A percentile compares a stretch with the other conserved stretches of the same genome.
These are phyloP conservation scores for Diaporthe sp. DNA, from an alignment of 2,329 filamentous ascomycete genomes.

Conservation along the genomic window DNA sequence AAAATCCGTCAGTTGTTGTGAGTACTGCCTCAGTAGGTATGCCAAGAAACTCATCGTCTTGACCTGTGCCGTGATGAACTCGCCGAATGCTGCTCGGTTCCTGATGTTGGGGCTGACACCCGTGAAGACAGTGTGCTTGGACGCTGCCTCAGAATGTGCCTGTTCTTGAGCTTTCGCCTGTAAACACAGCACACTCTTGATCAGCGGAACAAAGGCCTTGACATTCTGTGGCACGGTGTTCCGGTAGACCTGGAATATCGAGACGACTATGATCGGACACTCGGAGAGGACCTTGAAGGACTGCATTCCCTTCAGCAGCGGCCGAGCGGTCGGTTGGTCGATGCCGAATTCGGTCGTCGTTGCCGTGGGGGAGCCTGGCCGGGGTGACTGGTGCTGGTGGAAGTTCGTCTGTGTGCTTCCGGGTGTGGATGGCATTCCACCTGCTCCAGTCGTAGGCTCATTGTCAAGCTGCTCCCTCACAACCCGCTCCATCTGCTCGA, in stretches of 20 bases:
- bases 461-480: constrained; percentile 96
- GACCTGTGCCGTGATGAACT: constrained; percentile 97
- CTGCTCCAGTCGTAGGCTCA: constrained; percentile 69
- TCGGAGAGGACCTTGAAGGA: constrained; percentile 99
- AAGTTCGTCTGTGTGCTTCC: constrained; percentile 78
- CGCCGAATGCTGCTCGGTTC: constrained; percentile 93
- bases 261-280: constrained; percentile 98
- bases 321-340: constrained; percentile 84
- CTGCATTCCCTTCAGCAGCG: constrained; percentile 93
- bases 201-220: constrained; percentile 91
- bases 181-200: constrained; percentile 88
- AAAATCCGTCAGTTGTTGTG: constrained; percentile 89
- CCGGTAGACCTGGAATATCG: constrained; percentile 95
- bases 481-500: constrained; percentile 93
- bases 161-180: constrained; percentile 95
- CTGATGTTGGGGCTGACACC: constrained; percentile 95
- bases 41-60: constrained; percentile 99
- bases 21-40: constrained; percentile 90
- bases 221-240: constrained; percentile 86
- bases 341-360: constrained; percentile 85
- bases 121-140: constrained; percentile 86
- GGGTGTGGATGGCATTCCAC: constrained; percentile 76
- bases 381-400: constrained; percentile 76
- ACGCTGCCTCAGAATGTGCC: constrained; percentile 87
- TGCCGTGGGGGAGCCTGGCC: constrained; percentile 90